phyloP scores from a whole-genome alignment of 352 stramenopile genomes.

The Phytophthora sp. region DNA sequence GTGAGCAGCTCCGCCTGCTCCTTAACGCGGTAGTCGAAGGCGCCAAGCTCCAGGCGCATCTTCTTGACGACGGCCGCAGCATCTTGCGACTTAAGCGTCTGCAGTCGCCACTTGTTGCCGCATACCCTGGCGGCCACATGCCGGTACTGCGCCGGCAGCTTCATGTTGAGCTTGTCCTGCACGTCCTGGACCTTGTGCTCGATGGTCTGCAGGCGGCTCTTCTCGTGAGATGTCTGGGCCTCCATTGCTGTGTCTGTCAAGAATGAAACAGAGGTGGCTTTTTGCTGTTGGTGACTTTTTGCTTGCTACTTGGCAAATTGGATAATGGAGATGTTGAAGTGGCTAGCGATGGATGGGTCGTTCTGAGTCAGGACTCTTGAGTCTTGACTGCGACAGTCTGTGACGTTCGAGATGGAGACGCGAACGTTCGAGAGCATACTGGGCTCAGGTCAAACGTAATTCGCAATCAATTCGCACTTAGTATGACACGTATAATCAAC shows the following conservation, averaged over 20 bases:
- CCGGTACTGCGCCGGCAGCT: constrained; percentile 41
- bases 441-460: constrained; percentile 16
- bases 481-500: no score
- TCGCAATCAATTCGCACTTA: constrained; percentile 9
- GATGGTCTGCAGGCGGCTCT: constrained; percentile 53
- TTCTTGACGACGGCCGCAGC: constrained; percentile 39
- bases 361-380: no score
- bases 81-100: constrained; percentile 19
- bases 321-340: constrained; percentile 37
- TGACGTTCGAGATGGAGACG: constrained; percentile 21
- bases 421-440: constrained; percentile 36
- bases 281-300: constrained; percentile 12
- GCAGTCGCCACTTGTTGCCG: constrained; percentile 56
- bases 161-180: constrained; percentile 47
- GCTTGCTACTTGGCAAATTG: constrained; percentile 32
- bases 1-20: constrained; percentile 71
- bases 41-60: constrained; percentile 54
- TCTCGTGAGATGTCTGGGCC: constrained; percentile 34
- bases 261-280: no score
- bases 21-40: constrained; percentile 65
- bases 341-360: no score
- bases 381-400: constrained; percentile 13
- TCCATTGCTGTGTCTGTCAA: constrained; percentile 33
- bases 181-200: constrained; percentile 47
- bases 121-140: constrained; percentile 44